Percentiles rank a stretch among this genome's conserved stretches.
These are phyloP conservation scores for Keqinozyma sinolaborantium DNA, from an alignment of 1,139 yeast genomes.

Conservation along the genomic window DNA sequence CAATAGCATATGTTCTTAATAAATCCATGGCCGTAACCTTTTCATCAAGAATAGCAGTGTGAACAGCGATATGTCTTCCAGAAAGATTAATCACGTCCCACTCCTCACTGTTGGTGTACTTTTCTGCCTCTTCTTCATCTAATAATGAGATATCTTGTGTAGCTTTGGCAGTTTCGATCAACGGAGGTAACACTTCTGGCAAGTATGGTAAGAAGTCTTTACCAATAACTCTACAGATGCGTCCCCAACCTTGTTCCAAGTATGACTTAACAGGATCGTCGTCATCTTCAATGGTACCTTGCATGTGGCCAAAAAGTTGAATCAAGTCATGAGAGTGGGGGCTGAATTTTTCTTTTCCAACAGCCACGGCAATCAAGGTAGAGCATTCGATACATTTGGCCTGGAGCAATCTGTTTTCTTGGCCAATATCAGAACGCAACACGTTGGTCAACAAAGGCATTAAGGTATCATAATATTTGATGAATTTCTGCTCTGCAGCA, in stretches of 20 bases:
- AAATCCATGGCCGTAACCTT: conserved; percentile 91
- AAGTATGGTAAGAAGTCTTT: conserved; percentile 83
- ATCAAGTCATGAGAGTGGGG: conserved; percentile 76
- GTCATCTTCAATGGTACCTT: conserved; percentile 49
- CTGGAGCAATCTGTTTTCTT: conserved; percentile 73
- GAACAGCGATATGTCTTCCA: conserved; percentile 93
- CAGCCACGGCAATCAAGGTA: conserved; percentile 93
- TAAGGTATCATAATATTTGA: conserved; percentile 88
- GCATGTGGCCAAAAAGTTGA: conserved; percentile 70
- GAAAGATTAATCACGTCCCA: conserved; percentile 93
- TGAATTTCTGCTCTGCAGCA: conserved; percentile 89
- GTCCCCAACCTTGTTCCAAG: conserved; percentile 94
- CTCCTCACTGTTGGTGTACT: conserved; percentile 78
- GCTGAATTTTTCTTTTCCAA: conserved; percentile 84
- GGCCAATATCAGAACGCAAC: conserved; percentile 73
- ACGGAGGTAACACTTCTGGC: conserved; percentile 86
- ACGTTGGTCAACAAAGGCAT: conserved; percentile 89
- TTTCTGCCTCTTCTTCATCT: conserved; percentile 86
- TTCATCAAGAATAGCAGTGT: conserved; percentile 87
- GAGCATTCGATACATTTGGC: conserved; percentile 97
- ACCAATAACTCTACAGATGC: conserved; percentile 84
- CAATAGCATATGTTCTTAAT: conserved; percentile 81
- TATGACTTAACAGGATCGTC: conserved; percentile 89
- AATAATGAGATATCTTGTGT: conserved; percentile 85
- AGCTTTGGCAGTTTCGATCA: conserved; percentile 80